These are phyloP conservation scores for Metarhizium rileyi DNA, from an alignment of 2,329 filamentous ascomycete species.

Conservation along the genomic window DNA sequence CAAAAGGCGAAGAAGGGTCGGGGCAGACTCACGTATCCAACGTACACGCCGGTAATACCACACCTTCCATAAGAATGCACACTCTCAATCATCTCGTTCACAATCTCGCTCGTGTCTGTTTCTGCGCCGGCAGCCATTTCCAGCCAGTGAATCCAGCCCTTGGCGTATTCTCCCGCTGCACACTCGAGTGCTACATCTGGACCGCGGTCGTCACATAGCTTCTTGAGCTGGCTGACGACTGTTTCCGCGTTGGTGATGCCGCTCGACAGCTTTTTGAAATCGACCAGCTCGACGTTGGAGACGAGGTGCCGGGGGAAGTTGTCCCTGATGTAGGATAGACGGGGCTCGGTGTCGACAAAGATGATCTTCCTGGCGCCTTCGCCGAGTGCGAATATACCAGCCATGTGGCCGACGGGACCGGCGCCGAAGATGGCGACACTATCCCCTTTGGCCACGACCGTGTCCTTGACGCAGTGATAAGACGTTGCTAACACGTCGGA, in stretches of 20 bases:
- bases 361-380: too few species aligned
- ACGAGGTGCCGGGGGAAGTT: too few species aligned
- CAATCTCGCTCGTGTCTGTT: constrained; percentile 73
- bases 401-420: too few species aligned
- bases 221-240: too few species aligned
- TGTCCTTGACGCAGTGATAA: constrained; percentile 77
- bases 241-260: too few species aligned
- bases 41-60: constrained; percentile 65
- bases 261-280: too few species aligned
- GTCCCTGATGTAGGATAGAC: too few species aligned
- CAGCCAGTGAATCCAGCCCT: constrained; percentile 50
- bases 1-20: not conserved
- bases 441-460: constrained; percentile 67
- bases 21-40: constrained; percentile 42
- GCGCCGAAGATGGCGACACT: constrained; percentile 78
- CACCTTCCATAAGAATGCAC: constrained; percentile 63
- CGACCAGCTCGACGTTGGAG: too few species aligned
- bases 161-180: constrained; percentile 50
- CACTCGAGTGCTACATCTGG: constrained; percentile 67
- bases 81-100: constrained; percentile 74
- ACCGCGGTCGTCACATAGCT: too few species aligned
- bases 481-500: constrained; percentile 73
- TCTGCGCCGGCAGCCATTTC: constrained; percentile 57
- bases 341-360: too few species aligned
- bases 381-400: too few species aligned